Evolutionary conservation across 257 asterid species (phyloP).

Genomic region (Penstemon davidsonii): DNA sequence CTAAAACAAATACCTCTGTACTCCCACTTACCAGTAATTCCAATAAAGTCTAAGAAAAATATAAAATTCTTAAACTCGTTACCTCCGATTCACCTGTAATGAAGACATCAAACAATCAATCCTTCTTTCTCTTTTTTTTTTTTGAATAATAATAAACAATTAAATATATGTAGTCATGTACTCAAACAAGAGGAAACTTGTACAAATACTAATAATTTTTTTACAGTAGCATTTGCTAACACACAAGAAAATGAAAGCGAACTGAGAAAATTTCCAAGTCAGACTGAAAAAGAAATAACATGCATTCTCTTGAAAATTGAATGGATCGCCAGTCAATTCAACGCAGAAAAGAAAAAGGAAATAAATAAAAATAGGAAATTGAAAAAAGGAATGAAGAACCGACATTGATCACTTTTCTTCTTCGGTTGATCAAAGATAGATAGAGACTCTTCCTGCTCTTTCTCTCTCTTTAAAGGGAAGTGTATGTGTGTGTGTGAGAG

Average conservation of each 20-base stretch:
- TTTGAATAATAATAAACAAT: background rate
- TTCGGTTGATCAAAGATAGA: constrained; percentile 36
- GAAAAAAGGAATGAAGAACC: constrained; percentile 35
- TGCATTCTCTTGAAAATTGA: constrained; percentile 27
- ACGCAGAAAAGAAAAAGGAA: background rate
- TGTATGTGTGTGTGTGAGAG: constrained; percentile 18
- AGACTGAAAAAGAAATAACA: constrained; percentile 3
- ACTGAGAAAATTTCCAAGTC: background rate
- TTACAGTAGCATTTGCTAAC: too few species aligned
- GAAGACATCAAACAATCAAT: constrained; percentile 2
- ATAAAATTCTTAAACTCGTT: constrained; percentile 7
- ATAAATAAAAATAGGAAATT: constrained; percentile 19
- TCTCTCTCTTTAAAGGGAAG: constrained; percentile 15
- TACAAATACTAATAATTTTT: too few species aligned
- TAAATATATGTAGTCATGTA: too few species aligned
- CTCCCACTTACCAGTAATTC: constrained; percentile 19
- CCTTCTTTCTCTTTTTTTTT: background rate
- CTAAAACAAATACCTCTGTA: background rate
- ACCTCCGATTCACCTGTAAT: constrained; percentile 35
- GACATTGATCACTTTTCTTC: constrained; percentile 51
- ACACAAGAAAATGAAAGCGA: background rate
- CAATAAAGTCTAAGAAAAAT: constrained; percentile 10
- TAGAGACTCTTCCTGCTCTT: constrained; percentile 20
- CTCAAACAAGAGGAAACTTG: too few species aligned
- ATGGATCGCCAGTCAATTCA: constrained; percentile 25